phyloP scores from a whole-genome alignment of 2,329 filamentous ascomycete species.

The Scedosporium apiospermum region DNA sequence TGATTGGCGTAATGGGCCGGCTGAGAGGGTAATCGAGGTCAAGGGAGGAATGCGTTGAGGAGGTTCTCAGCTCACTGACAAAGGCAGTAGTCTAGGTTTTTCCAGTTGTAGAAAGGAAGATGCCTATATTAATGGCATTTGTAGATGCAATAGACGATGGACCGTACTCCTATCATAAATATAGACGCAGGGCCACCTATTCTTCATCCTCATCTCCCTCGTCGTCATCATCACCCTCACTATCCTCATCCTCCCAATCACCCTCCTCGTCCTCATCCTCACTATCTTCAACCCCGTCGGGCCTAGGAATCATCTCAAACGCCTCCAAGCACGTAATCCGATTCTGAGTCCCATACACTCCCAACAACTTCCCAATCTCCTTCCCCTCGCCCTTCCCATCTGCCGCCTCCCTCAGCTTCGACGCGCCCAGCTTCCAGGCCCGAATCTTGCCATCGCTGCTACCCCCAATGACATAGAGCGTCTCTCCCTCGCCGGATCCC shows the following conservation, averaged over 20 bases:
- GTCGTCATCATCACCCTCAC: slow-evolving; percentile 23
- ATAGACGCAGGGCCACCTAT: background rate
- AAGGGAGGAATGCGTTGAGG: no score
- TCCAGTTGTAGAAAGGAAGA: no score
- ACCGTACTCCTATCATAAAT: background rate
- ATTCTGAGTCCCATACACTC: slow-evolving; percentile 74
- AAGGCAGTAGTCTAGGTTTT: no score
- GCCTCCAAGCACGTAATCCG: slow-evolving; percentile 81
- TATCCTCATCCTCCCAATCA: slow-evolving; percentile 27
- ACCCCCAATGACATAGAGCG: slow-evolving; percentile 56
- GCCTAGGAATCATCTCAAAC: slow-evolving; percentile 71
- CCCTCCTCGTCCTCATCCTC: slow-evolving; percentile 40
- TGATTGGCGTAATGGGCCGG: no score
- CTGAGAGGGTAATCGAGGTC: no score
- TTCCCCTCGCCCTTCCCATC: slow-evolving; percentile 10
- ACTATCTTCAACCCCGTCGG: slow-evolving; percentile 50
- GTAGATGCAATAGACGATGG: no score
- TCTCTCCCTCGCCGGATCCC: slow-evolving; percentile 24
- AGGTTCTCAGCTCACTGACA: no score
- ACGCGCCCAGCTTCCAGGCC: slow-evolving; percentile 55
- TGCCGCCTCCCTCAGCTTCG: slow-evolving; percentile 23
- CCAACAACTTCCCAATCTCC: slow-evolving; percentile 55
- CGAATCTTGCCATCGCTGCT: slow-evolving; percentile 82
- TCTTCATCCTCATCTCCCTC: slow-evolving; percentile 27
- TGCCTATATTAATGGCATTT: no score